A percentile compares a stretch with the other conserved stretches of the same genome.
phyloP scores from a whole-genome alignment of 1,284 basidiomycete genomes.

The Cryptococcus sp. region DNA sequence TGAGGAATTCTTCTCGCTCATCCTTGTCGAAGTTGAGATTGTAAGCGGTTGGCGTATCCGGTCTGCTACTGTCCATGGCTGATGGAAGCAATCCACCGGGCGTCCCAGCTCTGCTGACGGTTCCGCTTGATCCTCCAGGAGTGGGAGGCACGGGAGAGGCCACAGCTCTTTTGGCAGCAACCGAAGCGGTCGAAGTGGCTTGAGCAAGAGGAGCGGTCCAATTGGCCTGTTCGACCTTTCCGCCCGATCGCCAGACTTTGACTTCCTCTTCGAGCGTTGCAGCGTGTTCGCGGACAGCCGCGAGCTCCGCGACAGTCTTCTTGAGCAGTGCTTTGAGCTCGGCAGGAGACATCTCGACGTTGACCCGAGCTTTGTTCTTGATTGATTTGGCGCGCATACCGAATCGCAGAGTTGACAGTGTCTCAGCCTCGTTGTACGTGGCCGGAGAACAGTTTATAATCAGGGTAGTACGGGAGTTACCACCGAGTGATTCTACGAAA shows the following conservation, averaged over 20 bases:
- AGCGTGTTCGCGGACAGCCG: constrained; percentile 83
- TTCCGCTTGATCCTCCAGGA: constrained; percentile 58
- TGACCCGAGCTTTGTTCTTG: constrained; percentile 99
- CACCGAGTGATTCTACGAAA: constrained; percentile 82
- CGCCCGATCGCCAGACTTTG: constrained; percentile 85
- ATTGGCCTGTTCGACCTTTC: constrained; percentile 77
- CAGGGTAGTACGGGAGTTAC: constrained; percentile 96
- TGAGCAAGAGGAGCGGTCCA: constrained; percentile 63
- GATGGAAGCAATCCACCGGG: constrained; percentile 60
- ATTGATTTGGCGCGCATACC: constrained; percentile 99
- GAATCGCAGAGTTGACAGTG: constrained; percentile 94
- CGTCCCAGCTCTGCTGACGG: constrained; percentile 63
- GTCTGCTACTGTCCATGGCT: constrained; percentile 32
- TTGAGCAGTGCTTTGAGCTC: constrained; percentile 91
- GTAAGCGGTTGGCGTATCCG: constrained; percentile 49
- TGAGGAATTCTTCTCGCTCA: constrained; percentile 95
- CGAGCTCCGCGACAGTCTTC: constrained; percentile 85
- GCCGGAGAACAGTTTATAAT: constrained; percentile 99
- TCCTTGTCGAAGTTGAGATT: constrained; percentile 88
- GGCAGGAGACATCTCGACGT: constrained; percentile 93
- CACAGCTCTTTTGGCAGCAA: constrained; percentile 50
- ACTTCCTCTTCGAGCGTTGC: constrained; percentile 88
- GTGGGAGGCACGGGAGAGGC: constrained; percentile 64
- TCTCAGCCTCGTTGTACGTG: constrained; percentile 95
- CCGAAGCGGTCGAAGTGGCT: constrained; percentile 41